Percentiles rank a stretch among this genome's conserved stretches.
Conservation (phyloP, 2,329 filamentous ascomycete species). For the Pestalotiopsis sp. region DNA sequence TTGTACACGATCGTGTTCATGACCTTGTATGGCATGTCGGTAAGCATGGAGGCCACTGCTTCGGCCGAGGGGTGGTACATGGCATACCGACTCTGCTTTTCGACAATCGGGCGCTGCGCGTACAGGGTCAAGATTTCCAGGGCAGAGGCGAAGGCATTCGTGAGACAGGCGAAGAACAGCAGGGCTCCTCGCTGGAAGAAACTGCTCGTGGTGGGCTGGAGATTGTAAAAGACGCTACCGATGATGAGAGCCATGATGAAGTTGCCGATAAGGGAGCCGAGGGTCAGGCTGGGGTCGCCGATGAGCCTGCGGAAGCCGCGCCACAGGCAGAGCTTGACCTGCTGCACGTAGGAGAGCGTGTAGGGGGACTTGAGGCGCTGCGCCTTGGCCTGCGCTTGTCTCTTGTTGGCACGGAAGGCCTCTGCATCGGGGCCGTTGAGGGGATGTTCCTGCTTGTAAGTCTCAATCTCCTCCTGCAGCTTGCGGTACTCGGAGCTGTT, state of each 20-base stretch:
- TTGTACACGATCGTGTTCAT: conserved; percentile 76
- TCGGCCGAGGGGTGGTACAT: conserved; percentile 88
- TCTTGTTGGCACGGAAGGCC: conserved; percentile 56
- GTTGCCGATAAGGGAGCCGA: conserved; percentile 68
- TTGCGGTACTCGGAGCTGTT: conserved; percentile 50
- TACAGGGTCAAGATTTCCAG: conserved; percentile 84
- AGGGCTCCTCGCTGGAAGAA: conserved; percentile 79
- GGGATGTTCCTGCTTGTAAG: conserved; percentile 53
- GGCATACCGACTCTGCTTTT: conserved; percentile 84
- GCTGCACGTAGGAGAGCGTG: conserved; percentile 23
- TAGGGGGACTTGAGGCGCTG: conserved; percentile 24
- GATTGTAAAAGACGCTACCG: conserved; percentile 76
- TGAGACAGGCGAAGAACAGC: conserved; percentile 82
- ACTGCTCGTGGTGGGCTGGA: conserved; percentile 61
- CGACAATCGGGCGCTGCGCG: conserved; percentile 84
- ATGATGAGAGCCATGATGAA: conserved; percentile 75
- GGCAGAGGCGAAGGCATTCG: conserved; percentile 79
- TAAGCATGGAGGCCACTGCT: conserved; percentile 80
- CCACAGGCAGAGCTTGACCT: conserved; percentile 23
- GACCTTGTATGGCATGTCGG: conserved; percentile 81
- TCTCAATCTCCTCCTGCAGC: conserved; percentile 54
- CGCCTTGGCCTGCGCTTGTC: conserved; percentile 45
- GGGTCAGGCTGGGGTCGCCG: conserved; percentile 20
- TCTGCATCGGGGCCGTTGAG: conserved; percentile 55
- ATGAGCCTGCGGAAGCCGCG: conserved; percentile 20